A percentile compares a stretch with the other conserved stretches of the same genome.
Evolutionary conservation across 129 eudicot species (phyloP).

Genomic region (Centrapalus pauciflorus): DNA sequence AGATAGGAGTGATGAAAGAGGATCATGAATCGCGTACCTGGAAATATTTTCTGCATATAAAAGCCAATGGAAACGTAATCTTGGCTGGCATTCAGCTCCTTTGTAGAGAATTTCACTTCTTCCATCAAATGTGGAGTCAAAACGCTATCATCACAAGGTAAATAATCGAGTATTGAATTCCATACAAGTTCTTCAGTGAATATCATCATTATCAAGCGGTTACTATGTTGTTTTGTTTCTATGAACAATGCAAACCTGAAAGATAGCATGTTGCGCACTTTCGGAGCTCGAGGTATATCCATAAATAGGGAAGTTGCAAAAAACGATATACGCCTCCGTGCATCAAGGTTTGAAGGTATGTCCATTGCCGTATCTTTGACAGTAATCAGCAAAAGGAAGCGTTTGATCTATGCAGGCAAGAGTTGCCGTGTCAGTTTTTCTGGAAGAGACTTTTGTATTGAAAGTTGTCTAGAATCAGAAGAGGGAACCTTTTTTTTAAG

Average conservation of each 20-base stretch:
- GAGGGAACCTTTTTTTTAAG: constrained; percentile 56
- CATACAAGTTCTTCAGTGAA: neutral
- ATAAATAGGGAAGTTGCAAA: constrained; percentile 89
- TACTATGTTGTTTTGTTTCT: neutral
- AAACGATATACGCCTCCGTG: constrained; percentile 82
- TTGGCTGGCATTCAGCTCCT: constrained; percentile 74
- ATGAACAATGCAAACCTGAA: constrained; percentile 54
- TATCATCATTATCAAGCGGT: too few species aligned
- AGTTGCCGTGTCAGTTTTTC: constrained; percentile 14
- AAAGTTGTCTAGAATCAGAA: neutral
- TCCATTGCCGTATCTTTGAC: constrained; percentile 80
- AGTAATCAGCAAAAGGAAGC: constrained; percentile 76
- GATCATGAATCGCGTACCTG: constrained; percentile 43
- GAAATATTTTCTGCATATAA: constrained; percentile 88
- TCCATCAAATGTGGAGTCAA: constrained; percentile 91
- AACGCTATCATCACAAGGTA: constrained; percentile 48
- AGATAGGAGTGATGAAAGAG: neutral
- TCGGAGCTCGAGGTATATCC: constrained; percentile 93
- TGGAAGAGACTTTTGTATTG: neutral
- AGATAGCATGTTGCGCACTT: constrained; percentile 91
- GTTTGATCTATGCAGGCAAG: constrained; percentile 53
- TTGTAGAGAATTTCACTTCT: constrained; percentile 75
- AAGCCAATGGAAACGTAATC: constrained; percentile 69
- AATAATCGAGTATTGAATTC: neutral
- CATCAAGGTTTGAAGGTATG: constrained; percentile 80